Conservation (phyloP, 169 alveolate genomes). For the Babesia sp. region DNA sequence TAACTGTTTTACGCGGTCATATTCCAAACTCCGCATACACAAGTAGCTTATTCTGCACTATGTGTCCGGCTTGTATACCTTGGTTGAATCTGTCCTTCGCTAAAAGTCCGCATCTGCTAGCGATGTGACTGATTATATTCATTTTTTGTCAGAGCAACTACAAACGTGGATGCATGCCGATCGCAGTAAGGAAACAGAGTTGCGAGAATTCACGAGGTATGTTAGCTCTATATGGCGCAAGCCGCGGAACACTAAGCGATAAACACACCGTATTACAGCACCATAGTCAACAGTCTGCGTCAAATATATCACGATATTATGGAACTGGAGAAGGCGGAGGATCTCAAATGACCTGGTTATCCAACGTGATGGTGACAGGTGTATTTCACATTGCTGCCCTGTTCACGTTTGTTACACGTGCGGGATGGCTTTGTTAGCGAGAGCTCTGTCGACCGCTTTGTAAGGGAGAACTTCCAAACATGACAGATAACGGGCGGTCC, state of each 20-base stretch:
- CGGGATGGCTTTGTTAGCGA: constrained; percentile 2
- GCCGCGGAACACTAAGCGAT: neutral
- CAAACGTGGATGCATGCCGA: constrained; percentile 30
- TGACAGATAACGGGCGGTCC: constrained; percentile 24
- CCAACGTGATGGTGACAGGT: no score
- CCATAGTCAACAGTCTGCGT: constrained; percentile 5
- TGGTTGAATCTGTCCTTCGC: no score
- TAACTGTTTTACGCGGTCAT: neutral
- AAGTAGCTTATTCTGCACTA: no score
- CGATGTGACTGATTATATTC: neutral
- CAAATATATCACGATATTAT: constrained; percentile 18
- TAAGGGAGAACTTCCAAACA: no score
- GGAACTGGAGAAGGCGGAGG: no score
- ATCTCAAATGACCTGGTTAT: no score
- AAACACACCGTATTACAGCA: neutral
- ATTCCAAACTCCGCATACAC: no score
- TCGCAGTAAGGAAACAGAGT: neutral
- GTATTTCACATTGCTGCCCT: neutral
- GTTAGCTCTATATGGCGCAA: neutral
- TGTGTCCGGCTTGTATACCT: no score
- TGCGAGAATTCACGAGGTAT: constrained; percentile 20
- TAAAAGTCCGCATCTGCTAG: neutral
- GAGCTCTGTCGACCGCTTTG: neutral
- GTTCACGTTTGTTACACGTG: constrained; percentile 14
- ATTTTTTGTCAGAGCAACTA: constrained; percentile 2